These are phyloP conservation scores for Botrytis fabae DNA, from an alignment of 2,329 filamentous ascomycete genomes.

Conservation along the genomic window DNA sequence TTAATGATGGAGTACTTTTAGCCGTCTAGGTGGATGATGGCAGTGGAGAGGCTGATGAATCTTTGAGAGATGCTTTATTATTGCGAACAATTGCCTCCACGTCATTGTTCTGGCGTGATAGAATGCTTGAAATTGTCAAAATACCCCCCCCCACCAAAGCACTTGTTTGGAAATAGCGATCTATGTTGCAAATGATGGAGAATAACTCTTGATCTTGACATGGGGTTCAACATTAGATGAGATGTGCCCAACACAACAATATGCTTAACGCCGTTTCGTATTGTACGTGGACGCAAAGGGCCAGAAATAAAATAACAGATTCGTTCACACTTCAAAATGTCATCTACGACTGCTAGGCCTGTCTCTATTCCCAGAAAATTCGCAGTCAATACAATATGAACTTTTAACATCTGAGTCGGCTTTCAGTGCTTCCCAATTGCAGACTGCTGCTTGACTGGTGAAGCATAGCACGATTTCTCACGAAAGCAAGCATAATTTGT, in stretches of 20 bases:
- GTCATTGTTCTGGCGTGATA: not conserved
- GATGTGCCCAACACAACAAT: not conserved
- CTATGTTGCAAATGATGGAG: not conserved
- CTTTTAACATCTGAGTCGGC: not conserved
- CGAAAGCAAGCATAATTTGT: not conserved
- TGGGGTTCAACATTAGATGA: not conserved
- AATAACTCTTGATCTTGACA: not conserved
- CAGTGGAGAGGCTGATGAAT: not conserved
- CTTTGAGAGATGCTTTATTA: too few relatives aligned
- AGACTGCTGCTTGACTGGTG: constrained; percentile 9
- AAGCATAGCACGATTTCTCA: not conserved
- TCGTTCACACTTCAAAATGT: not conserved
- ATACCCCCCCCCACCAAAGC: too few relatives aligned
- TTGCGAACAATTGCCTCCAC: not conserved
- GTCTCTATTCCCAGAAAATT: not conserved
- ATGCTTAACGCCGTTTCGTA: not conserved
- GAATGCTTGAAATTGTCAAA: not conserved
- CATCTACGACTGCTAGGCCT: not conserved
- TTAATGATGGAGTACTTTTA: not conserved
- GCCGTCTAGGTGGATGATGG: not conserved
- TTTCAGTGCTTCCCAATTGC: not conserved
- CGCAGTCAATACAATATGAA: not conserved
- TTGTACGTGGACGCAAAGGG: not conserved
- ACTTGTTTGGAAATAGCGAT: too few relatives aligned
- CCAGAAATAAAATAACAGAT: not conserved